phyloP scores from a whole-genome alignment of 768 basidiomycete genomes.

The Serendipita sp. region DNA sequence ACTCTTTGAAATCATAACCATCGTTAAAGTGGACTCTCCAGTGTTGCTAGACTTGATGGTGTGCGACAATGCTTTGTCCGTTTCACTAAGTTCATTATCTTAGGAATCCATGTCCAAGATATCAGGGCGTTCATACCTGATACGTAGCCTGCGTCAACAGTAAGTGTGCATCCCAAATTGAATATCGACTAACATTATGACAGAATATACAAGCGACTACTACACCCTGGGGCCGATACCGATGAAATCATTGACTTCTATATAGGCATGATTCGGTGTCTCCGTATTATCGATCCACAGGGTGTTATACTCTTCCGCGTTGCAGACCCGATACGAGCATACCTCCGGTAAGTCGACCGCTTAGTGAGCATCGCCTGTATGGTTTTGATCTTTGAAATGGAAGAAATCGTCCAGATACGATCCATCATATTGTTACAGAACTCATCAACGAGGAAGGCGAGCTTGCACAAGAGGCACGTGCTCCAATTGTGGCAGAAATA shows the following conservation, averaged over 20 bases:
- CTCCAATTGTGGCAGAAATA: conserved; percentile 13
- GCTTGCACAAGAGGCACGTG: conserved; percentile 54
- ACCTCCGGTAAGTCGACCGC: conserved; percentile 45
- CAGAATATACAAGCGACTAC: conserved; percentile 72
- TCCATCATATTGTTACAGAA: conserved; percentile 80
- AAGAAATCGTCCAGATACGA: conserved; percentile 82
- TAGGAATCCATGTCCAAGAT: conserved; percentile 70
- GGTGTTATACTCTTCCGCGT: conserved; percentile 89
- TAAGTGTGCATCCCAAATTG: conserved; percentile 23
- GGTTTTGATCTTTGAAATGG: not conserved
- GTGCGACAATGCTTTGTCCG: not conserved
- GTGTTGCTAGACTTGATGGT: conserved; percentile 81
- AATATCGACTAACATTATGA: conserved; percentile 4
- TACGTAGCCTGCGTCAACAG: conserved; percentile 65
- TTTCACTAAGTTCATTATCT: not conserved
- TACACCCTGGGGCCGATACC: conserved; percentile 93
- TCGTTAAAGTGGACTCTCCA: conserved; percentile 73
- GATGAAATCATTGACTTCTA: conserved; percentile 80
- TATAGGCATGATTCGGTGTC: conserved; percentile 78
- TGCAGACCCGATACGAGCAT: conserved; percentile 78
- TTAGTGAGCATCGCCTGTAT: not conserved
- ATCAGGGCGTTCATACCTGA: conserved; percentile 60
- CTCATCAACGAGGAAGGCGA: conserved; percentile 71
- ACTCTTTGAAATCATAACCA: conserved; percentile 92
- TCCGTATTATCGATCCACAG: conserved; percentile 80